Conservation (phyloP, 768 basidiomycete species). For the Favolaschia claudopus region DNA sequence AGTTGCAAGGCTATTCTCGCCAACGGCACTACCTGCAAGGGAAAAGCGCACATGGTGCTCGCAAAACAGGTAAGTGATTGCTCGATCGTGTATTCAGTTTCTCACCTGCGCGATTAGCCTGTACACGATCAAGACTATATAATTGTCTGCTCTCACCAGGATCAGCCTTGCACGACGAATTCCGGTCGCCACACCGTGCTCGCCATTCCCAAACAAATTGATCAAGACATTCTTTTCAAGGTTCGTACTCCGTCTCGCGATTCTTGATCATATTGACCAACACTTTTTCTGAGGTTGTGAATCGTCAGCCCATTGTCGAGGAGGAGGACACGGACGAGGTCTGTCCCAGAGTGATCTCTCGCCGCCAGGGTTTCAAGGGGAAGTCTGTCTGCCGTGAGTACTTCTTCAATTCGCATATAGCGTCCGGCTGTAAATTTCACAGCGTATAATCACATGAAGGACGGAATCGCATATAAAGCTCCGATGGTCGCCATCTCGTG, state of each 20-base stretch:
- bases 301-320: not conserved
- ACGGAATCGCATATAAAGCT: not conserved
- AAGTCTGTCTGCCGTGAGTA: constrained; percentile 1
- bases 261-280: no score
- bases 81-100: not conserved
- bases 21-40: not conserved
- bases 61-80: not conserved
- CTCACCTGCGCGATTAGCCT: not conserved
- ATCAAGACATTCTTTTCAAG: not conserved
- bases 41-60: not conserved
- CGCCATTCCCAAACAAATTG: not conserved
- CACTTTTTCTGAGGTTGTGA: not conserved
- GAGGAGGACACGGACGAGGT: not conserved
- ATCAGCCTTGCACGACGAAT: not conserved
- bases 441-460: constrained; percentile 1
- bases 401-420: not conserved
- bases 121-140: not conserved
- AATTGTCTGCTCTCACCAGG: not conserved
- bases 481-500: not conserved
- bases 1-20: not conserved
- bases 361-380: not conserved
- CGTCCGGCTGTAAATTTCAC: not conserved
- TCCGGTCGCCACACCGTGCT: not conserved
- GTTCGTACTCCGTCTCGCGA: no score
- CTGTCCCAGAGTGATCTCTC: not conserved